Percentiles rank a stretch among this genome's conserved stretches.
Conservation (phyloP, 257 asterid species). For the Petrea volubilis region DNA sequence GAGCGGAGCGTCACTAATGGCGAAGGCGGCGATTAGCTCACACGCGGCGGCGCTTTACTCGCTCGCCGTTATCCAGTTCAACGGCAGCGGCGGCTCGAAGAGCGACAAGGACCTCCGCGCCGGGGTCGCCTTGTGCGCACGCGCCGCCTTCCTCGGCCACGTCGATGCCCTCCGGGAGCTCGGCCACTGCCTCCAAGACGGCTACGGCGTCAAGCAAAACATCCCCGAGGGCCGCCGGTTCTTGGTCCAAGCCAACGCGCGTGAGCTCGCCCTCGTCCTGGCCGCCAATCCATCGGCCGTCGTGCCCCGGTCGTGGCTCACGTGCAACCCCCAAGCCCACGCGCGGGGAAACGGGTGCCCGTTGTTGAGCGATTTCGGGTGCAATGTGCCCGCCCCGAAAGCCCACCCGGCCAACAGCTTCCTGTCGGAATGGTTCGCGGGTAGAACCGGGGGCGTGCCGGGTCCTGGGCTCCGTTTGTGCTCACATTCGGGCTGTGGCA, state of each 20-base stretch:
- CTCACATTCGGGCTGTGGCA: conserved; percentile 83
- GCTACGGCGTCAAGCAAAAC: conserved; percentile 93
- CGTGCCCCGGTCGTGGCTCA: conserved; percentile 57
- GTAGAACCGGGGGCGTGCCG: conserved; percentile 22
- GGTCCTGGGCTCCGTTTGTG: conserved; percentile 73
- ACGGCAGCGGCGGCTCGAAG: conserved; percentile 97
- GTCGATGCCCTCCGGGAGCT: conserved; percentile 94
- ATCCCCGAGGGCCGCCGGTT: conserved; percentile 84
- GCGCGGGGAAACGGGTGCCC: conserved; percentile 54
- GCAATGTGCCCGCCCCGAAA: conserved; percentile 81
- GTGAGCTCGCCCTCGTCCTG: conserved; percentile 79
- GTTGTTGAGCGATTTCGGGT: conserved; percentile 85
- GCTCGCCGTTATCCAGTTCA: conserved; percentile 85
- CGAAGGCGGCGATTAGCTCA: conserved; percentile 86
- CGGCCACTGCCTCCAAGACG: conserved; percentile 98
- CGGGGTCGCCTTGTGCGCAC: conserved; percentile 88
- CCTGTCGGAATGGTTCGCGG: conserved; percentile 69
- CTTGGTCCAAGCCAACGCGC: conserved; percentile 94
- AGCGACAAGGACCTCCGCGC: conserved; percentile 88
- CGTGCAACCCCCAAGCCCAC: conserved; percentile 59
- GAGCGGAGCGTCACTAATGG: conserved; percentile 90
- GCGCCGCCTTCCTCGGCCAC: conserved; percentile 94
- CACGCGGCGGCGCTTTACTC: conserved; percentile 95
- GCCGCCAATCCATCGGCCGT: conserved; percentile 54
- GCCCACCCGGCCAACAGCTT: conserved; percentile 76